Base-by-base conservation (phyloP, 73 alveolate species). In the Paraurostyla sp. region DNA sequence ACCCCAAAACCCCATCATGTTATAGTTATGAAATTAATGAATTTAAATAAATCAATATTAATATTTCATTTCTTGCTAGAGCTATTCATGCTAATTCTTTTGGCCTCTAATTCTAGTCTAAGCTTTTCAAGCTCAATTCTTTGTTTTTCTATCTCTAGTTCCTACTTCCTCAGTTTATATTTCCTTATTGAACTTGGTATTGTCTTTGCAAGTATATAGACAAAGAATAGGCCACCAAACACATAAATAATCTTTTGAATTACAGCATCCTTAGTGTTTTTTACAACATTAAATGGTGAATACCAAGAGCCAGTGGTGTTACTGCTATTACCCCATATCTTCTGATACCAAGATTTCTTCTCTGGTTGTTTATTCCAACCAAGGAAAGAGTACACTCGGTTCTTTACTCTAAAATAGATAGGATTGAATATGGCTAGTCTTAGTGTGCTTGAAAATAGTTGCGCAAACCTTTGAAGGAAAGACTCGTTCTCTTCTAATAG, bases 101-200 rank as follows among this genome's bases (percentile, higher is more conserved):
- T 43, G 42, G 22, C 71, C 23, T 78, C 89, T 0, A 78, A 59
- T 43, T 78, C 89, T 27, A 78, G 43, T 52, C 65, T 78, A 13
- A 78, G 80, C 50, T 78, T 52, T 60, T 78, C 80, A 23, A 78
- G 25, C 42, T 78, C 89, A 18, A 78, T 4, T 36, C 78, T 78
- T 27, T 78, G 49, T 13, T n/a, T 32, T 38, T 78, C 89, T 32
- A 78, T 23, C 29, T 78, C 76, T 4, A 78, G 29, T 35, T 78
- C 89, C 58, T 78, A 36, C 89, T 78, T 50, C 30, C 78, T 78
- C 38, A 78, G 62, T 40, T 41, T 78, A 51, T 51, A 52, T 13
- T 63, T 51, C 33, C 78, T 50, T 6, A 78, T 32, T 13, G 89
- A 50, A n/a, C 46, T 54, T 2, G 89, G 89, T 3, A 78, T 78